Evolutionary conservation across 169 alveolate species (phyloP), one percentile per base, ranked within the genome.

Genomic region (Condylostoma magnum): DNA sequence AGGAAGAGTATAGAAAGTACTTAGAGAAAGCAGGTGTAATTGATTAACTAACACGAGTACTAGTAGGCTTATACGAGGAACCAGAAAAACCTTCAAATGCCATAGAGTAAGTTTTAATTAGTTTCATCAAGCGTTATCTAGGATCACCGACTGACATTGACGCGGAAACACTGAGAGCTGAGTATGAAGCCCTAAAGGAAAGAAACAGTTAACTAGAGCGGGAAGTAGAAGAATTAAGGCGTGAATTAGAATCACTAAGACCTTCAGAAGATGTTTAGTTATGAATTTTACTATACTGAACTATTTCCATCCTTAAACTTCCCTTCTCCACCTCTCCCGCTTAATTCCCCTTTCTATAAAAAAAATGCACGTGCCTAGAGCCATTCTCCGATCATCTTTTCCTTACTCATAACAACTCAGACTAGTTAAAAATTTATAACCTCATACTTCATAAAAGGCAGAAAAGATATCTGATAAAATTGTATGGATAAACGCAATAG

Each of bases 81-180:
- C 93, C 95, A 43, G 94, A 93, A 52, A 85, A 87, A 56, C 96
- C 94, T 44, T 28, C 68, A 6, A 79, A 89, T 80, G 95, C 95
- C 12, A 77, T 93, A 46, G 97, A 93, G 81, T 86, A 75, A 56
- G 28, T n/a, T 20, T 48, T 8, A 52, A 25, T 15, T 6, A 74
- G 83, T 18, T 86, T 80, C 83, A 84, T 93, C 75, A 93, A 88
- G 69, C 85, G 84, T 60, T 86, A 89, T 57, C 69, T 93, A 68
- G 95, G 97, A 34, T 86, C 95, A 38, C 95, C 97, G 6, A 77
- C 93, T 44, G 97, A 91, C 41, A 80, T 90, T 63, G 95, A 89
- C 68, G 92, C 84, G 27, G 94, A 89, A 47, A 79, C 83, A 72
- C 82, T 92, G 22, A 84, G 89, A 70, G 84, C 85, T 15, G 97